Base-by-base conservation (phyloP, 805 yeast genomes). In the Candida maltosa region DNA sequence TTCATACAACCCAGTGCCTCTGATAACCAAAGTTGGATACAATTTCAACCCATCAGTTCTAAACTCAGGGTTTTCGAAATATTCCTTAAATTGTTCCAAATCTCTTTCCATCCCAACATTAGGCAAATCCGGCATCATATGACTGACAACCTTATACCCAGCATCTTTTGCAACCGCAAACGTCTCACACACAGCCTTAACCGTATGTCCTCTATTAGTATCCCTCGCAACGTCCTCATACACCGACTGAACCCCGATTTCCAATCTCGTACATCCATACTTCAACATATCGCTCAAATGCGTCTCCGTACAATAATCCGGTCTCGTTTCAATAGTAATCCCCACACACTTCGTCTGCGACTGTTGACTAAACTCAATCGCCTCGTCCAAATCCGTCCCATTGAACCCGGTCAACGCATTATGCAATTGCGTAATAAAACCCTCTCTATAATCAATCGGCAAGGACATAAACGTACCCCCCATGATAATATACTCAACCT, bases 91-190 rank as follows among this genome's bases (percentile, higher is more conserved):
- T 64, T 93, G 98, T 53, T 88, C 96, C 40, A 91, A 67, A 58
- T 93, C 98, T 58, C 98, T 77, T 63, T 93, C 98, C 95, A 91
- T 87, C 14, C 97, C 98, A 40, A 93, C 97, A 53, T 93, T 93
- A 12, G 98, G 98, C 51, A 93, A 71, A 69, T 93, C 98, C 11
- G 98, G 98, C 98, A 93, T 93, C 98, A 93, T 93, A 65, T 93
- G 98, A 46, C 95, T 81, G 16, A 93, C 98, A 35, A 93, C 95
- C 58, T 93, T 93, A 62, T 89, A 93, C 10, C 98, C 98, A 1
- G 98, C 91, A 61, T 93, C 98, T 57, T 93, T 93, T n/a, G 97
- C 95, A 30, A 84, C 78, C 1, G 87, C 86, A 67, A 93, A 93
- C 0, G 97, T 93, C 54, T 91, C 95, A 61, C 96, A 86, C 7